Evolutionary conservation across 176 grass and related monocot genomes (phyloP), one percentile per base, ranked within the genome.

Genomic region (Oryza longistaminata): DNA sequence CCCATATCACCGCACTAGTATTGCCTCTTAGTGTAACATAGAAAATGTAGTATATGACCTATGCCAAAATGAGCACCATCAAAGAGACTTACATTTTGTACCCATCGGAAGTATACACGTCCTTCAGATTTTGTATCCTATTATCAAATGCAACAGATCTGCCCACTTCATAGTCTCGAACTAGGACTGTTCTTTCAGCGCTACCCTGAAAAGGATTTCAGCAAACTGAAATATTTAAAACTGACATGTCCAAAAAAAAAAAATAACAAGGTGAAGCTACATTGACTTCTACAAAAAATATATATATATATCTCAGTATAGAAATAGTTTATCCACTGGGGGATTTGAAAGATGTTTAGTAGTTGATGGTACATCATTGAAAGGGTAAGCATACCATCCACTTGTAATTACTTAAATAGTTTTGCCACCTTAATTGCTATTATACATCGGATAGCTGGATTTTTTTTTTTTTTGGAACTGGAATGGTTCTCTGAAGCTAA

Each of bases 31-130:
- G 39, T 40, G 39, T 40, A 40, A 7, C 7, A 8, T 40, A 40
- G 39, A 40, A 40, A 40, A 40, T 40, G 35, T 37, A 64, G 17
- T n/a, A 74, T 60, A 39, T 60, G 25, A 71, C 5, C 16, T 71
- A 87, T 21, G 24, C 5, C 1, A 40, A 75, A 43, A 78, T 48
- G 22, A 65, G 27, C 19, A 75, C 22, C 65, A 66, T 50, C 53
- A 78, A 65, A 26, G 11, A 79, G 13, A 82, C 84, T 84, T 97
- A 93, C 95, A 97, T 89, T 90, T 66, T 95, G 73, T 29, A 95
- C 48, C 95, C 95, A 91, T 97, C 92, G 68, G 90, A 93, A 67
- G 91, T 90, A 84, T 93, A 97, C 35, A 95, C 95, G 65, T 97
- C 95, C 85, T 92, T 97, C 85, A 95, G 15, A 88, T 97, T 97